Evolutionary conservation across 768 basidiomycete genomes (phyloP).

Genomic region (Gymnopilus dilepis): DNA sequence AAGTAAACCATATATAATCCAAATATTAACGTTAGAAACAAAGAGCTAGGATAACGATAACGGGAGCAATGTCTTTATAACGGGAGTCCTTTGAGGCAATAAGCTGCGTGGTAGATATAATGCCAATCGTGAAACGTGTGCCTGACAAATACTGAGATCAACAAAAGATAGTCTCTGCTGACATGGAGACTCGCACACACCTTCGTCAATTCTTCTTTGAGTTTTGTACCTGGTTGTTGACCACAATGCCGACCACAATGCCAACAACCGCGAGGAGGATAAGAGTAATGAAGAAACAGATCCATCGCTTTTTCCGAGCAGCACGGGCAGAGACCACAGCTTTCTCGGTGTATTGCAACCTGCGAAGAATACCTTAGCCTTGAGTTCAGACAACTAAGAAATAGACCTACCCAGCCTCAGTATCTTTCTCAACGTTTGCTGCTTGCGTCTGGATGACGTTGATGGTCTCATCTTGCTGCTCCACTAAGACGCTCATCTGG

Average conservation of each 20-base stretch:
- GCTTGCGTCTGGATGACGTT: slow-evolving; percentile 83
- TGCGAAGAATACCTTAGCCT: no score
- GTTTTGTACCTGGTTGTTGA: slow-evolving; percentile 44
- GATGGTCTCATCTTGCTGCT: slow-evolving; percentile 92
- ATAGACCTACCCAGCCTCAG: slow-evolving; percentile 75
- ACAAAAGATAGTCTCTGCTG: not conserved
- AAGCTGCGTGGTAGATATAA: slow-evolving; percentile 5
- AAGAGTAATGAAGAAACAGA: slow-evolving; percentile 83
- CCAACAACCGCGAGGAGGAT: slow-evolving; percentile 71
- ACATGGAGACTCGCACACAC: not conserved
- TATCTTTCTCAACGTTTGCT: slow-evolving; percentile 75
- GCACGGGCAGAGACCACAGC: slow-evolving; percentile 86
- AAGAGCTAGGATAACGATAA: slow-evolving; percentile 22
- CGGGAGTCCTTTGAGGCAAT: slow-evolving; percentile 19
- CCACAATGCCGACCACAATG: slow-evolving; percentile 63
- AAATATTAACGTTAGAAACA: slow-evolving; percentile 16
- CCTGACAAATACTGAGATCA: not conserved
- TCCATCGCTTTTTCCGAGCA: slow-evolving; percentile 96
- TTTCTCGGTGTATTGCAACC: slow-evolving; percentile 82
- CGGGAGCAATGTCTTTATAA: slow-evolving; percentile 12
- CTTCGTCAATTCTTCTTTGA: slow-evolving; percentile 33
- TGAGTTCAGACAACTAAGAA: slow-evolving; percentile 4
- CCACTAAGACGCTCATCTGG: slow-evolving; percentile 93
- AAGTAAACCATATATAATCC: not conserved
- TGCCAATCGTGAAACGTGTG: not conserved